phyloP scores from a whole-genome alignment of 2,329 filamentous ascomycete genomes.

The Talaromyces sp. region DNA sequence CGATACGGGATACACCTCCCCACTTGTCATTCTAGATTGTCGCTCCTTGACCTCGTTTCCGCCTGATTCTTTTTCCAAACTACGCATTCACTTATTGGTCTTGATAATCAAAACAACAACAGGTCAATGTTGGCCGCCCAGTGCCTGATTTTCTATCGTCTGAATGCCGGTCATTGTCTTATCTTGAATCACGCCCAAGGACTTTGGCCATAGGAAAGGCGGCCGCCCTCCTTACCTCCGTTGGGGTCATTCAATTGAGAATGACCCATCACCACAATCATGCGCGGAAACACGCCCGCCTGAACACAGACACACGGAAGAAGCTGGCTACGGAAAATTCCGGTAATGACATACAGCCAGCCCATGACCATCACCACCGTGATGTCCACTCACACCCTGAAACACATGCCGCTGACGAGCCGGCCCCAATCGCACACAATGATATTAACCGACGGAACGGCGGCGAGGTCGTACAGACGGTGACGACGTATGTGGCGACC shows the following conservation, averaged over 20 bases:
- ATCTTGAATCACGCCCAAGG: background rate
- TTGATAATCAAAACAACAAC: background rate
- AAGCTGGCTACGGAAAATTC: background rate
- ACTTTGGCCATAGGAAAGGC: constrained; percentile 1
- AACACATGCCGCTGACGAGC: background rate
- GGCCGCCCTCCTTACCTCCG: background rate
- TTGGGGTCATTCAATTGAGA: constrained; percentile 9
- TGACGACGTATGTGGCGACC: constrained; percentile 17
- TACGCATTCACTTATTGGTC: background rate
- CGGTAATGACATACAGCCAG: background rate
- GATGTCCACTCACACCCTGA: background rate
- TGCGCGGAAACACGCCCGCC: constrained; percentile 5
- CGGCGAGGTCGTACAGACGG: constrained; percentile 10
- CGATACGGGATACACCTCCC: background rate
- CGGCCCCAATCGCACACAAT: background rate
- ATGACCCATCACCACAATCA: constrained; percentile 14
- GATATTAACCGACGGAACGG: constrained; percentile 2
- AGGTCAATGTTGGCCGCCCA: background rate
- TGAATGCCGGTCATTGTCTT: constrained; percentile 5
- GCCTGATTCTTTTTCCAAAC: background rate
- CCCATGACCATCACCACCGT: background rate
- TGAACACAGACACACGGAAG: constrained; percentile 6
- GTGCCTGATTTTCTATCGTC: background rate
- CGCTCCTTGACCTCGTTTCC: background rate
- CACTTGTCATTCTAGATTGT: background rate